Percentiles rank a stretch among this genome's conserved stretches.
phyloP scores from a whole-genome alignment of 2,329 filamentous ascomycete species.

The Neofusicoccum sp. region DNA sequence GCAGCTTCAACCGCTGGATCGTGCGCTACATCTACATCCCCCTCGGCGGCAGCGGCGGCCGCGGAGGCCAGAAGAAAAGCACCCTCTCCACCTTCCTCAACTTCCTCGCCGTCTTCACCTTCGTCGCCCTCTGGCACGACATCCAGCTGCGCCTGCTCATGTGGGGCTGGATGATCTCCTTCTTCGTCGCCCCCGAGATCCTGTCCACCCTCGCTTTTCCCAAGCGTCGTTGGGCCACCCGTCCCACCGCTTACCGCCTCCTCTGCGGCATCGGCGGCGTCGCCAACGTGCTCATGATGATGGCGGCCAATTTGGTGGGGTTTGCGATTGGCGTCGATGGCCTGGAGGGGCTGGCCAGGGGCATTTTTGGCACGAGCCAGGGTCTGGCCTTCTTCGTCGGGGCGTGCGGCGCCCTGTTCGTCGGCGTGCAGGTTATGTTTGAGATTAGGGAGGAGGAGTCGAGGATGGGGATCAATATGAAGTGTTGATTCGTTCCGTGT shows the following conservation, averaged over 20 bases:
- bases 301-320: constrained; percentile 89
- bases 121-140: constrained; percentile 97
- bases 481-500: constrained; percentile 60
- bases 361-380: constrained; percentile 75
- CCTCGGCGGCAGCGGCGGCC: constrained; percentile 67
- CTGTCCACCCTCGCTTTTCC: constrained; percentile 74
- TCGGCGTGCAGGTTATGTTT: constrained; percentile 93
- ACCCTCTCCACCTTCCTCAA: constrained; percentile 75
- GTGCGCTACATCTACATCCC: constrained; percentile 93
- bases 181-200: constrained; percentile 92
- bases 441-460: constrained; percentile 86
- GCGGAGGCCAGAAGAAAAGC: constrained; percentile 49
- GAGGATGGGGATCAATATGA: constrained; percentile 78
- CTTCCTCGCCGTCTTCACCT: constrained; percentile 86
- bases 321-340: constrained; percentile 94
- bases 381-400: constrained; percentile 73
- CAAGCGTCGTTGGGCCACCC: constrained; percentile 66
- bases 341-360: constrained; percentile 71
- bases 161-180: constrained; percentile 95
- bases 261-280: constrained; percentile 81
- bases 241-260: constrained; percentile 74
- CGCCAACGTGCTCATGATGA: constrained; percentile 89
- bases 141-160: constrained; percentile 87
- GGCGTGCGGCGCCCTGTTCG: constrained; percentile 76
- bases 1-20: constrained; percentile 92